A percentile compares a stretch with the other conserved stretches of the same genome.
These are phyloP conservation scores for Collariella sp. DNA, from an alignment of 495 filamentous ascomycete genomes.

Conservation along the genomic window DNA sequence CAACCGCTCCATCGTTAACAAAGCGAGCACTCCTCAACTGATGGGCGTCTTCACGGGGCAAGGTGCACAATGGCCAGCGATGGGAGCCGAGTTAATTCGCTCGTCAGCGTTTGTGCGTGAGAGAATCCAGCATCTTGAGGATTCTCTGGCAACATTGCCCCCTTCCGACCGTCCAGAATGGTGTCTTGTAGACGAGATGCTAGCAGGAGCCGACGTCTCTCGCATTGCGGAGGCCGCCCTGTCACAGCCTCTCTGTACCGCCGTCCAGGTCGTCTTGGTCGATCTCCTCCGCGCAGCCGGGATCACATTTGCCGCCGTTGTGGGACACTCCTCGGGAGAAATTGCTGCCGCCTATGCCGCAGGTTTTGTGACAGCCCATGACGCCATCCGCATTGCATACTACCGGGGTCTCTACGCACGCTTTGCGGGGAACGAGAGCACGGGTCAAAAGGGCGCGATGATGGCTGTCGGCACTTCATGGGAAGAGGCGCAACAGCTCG, in stretches of 20 bases:
- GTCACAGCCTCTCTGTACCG: too few species aligned
- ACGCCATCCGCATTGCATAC: not conserved
- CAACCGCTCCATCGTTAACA: too few species aligned
- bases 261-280: not conserved
- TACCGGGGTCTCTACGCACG: not conserved
- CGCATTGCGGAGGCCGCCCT: too few species aligned
- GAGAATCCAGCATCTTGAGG: too few species aligned
- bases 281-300: not conserved
- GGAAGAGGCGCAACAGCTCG: not conserved
- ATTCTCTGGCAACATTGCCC: too few species aligned
- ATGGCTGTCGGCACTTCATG: not conserved
- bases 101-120: too few species aligned
- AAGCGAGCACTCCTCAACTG: conserved; percentile 8
- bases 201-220: too few species aligned
- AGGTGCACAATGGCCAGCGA: conserved; percentile 42
- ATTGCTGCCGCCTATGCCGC: not conserved
- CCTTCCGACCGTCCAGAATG: too few species aligned
- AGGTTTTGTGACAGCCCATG: not conserved
- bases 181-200: too few species aligned
- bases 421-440: too few species aligned
- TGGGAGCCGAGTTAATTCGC: conserved; percentile 39
- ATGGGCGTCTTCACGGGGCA: conserved; percentile 32
- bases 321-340: not conserved
- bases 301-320: not conserved
- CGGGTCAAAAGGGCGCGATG: not conserved